A percentile compares a stretch with the other conserved stretches of the same genome.
These are phyloP conservation scores for Aureobasidium sp. DNA, from an alignment of 2,329 filamentous ascomycete genomes.

Conservation along the genomic window DNA sequence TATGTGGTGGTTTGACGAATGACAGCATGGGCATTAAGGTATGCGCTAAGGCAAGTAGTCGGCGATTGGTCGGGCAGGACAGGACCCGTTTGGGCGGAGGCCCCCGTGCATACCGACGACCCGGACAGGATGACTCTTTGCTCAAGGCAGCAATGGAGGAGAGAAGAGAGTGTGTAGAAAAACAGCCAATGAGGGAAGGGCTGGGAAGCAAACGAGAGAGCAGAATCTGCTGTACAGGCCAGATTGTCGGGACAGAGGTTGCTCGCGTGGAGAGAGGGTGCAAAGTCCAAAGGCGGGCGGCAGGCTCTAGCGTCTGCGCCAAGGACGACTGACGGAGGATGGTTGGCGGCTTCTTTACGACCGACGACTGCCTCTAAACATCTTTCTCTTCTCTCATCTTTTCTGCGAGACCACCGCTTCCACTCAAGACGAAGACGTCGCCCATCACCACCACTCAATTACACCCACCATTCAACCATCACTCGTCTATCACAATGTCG, in stretches of 20 bases:
- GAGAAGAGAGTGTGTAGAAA: not conserved
- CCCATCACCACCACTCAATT: slow-evolving; percentile 16
- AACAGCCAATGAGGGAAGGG: not conserved
- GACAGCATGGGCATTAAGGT: slow-evolving; percentile 14
- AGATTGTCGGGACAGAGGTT: not conserved
- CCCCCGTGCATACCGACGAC: not conserved
- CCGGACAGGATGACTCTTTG: not conserved
- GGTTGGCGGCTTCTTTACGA: slow-evolving; percentile 2
- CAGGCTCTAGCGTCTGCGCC: slow-evolving; percentile 1
- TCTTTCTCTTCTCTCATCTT: slow-evolving; percentile 12
- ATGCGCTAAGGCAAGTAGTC: slow-evolving; percentile 2
- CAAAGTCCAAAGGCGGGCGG: not conserved
- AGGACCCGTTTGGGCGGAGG: slow-evolving; percentile 9
- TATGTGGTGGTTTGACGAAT: slow-evolving; percentile 10
- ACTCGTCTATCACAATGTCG: slow-evolving; percentile 31
- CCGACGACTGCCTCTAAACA: not conserved
- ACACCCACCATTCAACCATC: slow-evolving; percentile 19
- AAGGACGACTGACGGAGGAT: slow-evolving; percentile 12
- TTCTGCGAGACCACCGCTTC: not conserved
- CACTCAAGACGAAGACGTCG: slow-evolving; percentile 20
- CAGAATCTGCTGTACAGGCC: not conserved
- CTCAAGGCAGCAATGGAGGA: not conserved
- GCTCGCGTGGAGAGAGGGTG: not conserved
- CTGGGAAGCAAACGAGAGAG: not conserved
- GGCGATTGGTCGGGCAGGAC: slow-evolving; percentile 6